These are phyloP conservation scores for Salix purpurea DNA, from an alignment of 345 rosid species.

Conservation along the genomic window DNA sequence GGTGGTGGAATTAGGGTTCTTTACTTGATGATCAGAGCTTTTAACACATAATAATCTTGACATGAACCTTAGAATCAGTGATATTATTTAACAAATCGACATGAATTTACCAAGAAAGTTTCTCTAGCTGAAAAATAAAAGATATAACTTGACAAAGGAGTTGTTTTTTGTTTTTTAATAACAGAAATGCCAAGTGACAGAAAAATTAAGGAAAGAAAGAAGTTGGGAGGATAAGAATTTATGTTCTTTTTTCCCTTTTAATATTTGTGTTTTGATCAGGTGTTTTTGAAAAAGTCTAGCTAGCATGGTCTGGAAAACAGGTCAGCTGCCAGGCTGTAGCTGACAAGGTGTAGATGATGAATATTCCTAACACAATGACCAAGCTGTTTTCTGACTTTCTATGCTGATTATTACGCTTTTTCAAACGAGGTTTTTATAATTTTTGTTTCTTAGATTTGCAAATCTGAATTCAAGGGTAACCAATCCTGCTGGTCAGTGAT, in stretches of 20 bases:
- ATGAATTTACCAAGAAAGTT: neutral
- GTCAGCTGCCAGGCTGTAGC: neutral
- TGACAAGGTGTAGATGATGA: neutral
- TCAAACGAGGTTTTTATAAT: neutral
- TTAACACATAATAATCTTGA: neutral
- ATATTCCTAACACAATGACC: neutral
- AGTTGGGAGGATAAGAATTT: neutral
- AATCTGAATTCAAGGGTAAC: neutral
- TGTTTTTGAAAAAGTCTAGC: neutral
- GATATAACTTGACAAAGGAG: neutral
- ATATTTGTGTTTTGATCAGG: neutral
- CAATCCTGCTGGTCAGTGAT: too few relatives aligned
- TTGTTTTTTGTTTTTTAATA: neutral
- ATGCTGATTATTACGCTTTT: neutral
- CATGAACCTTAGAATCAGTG: neutral
- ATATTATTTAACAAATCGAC: neutral
- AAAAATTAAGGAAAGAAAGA: neutral
- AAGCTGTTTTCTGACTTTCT: neutral
- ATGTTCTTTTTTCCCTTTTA: neutral
- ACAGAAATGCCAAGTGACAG: neutral
- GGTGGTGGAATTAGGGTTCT: neutral
- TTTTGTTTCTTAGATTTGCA: neutral
- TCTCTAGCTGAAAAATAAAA: too few relatives aligned
- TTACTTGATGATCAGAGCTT: neutral
- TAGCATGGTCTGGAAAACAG: neutral